These are phyloP conservation scores for Turritis glabra DNA, from an alignment of 345 rosid genomes.

Conservation along the genomic window DNA sequence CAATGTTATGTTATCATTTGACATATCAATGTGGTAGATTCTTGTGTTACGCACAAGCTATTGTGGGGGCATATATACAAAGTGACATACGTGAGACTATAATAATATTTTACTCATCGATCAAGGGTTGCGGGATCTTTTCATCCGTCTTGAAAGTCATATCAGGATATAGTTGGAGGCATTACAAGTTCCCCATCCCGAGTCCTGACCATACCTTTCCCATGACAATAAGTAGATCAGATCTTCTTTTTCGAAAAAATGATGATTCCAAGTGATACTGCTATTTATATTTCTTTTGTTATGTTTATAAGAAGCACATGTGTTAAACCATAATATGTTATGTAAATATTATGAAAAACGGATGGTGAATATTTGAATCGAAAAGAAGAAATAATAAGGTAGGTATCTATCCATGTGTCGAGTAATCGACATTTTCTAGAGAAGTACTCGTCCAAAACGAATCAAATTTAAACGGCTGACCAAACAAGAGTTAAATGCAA, in stretches of 20 bases:
- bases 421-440: not conserved
- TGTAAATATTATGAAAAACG: not conserved
- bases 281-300: not conserved
- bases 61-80: not conserved
- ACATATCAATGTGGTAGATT: not conserved
- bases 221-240: constrained; percentile 12
- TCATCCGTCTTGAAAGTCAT: constrained; percentile 17
- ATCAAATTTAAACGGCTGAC: not conserved
- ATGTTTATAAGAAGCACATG: not conserved
- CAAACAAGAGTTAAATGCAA: not conserved
- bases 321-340: not conserved
- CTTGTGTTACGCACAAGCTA: not conserved
- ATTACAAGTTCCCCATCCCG: constrained; percentile 15
- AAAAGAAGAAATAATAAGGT: not conserved
- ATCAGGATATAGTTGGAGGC: constrained; percentile 18
- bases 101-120: constrained; percentile 6
- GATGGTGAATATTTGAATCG: not conserved
- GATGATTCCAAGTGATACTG: constrained; percentile 5
- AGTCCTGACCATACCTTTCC: constrained; percentile 13
- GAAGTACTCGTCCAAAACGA: not conserved
- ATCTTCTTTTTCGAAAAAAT: constrained; percentile 4
- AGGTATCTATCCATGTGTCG: not conserved
- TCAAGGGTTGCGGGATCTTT: constrained; percentile 30
- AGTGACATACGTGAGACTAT: constrained; percentile 10
- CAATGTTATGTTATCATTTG: not conserved